Conservation (phyloP, 352 stramenopile species). For the Phytophthora sp. region DNA sequence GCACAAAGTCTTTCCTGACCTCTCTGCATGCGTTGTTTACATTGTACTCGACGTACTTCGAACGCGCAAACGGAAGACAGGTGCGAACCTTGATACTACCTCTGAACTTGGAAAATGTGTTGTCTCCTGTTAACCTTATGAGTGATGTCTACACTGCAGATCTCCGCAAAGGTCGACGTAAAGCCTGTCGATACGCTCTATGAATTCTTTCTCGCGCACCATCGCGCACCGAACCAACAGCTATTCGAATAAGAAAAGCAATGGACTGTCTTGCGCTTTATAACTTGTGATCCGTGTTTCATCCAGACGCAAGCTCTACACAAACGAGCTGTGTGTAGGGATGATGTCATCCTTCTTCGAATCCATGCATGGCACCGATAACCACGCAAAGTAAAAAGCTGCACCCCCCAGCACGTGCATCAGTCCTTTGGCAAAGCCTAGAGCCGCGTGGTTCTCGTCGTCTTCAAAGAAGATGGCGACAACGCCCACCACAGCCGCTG, state of each 20-base stretch:
- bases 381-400: conserved; percentile 82
- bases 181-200: conserved; percentile 46
- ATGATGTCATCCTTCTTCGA: conserved; percentile 87
- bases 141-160: conserved; percentile 25
- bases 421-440: conserved; percentile 66
- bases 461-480: conserved; percentile 57
- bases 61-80: conserved; percentile 43
- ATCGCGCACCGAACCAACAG: not conserved
- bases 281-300: not conserved
- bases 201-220: conserved; percentile 36
- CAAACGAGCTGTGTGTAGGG: conserved; percentile 62
- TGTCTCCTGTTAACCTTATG: conserved; percentile 17
- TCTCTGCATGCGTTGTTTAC: conserved; percentile 55
- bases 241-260: conserved; percentile 5
- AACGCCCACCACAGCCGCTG: conserved; percentile 49
- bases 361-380: conserved; percentile 76
- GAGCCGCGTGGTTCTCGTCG: conserved; percentile 43
- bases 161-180: conserved; percentile 35
- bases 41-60: conserved; percentile 66
- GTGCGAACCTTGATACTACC: conserved; percentile 13
- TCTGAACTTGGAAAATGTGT: not conserved
- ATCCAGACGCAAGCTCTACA: conserved; percentile 32
- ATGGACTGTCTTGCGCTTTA: too few relatives aligned
- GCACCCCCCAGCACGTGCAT: conserved; percentile 74
- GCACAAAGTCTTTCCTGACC: conserved; percentile 20